Conservation (phyloP, 495 filamentous ascomycete species). For the Parmelia sp. region DNA sequence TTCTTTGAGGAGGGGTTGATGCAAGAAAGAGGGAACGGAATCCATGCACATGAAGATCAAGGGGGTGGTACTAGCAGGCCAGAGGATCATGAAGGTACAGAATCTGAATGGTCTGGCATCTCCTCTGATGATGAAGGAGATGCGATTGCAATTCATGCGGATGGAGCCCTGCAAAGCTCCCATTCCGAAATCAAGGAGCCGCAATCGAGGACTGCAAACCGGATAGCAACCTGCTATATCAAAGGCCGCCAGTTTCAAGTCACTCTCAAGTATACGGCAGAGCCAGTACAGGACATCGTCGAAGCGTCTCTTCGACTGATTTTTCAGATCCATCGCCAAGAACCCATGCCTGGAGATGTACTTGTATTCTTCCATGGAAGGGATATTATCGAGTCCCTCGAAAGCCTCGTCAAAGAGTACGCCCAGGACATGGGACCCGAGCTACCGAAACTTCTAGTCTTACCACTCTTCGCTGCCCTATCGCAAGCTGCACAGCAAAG, state of each 20-base stretch:
- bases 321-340: conserved; percentile 81
- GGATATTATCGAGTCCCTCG: conserved; percentile 80
- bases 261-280: conserved; percentile 65
- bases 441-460: conserved; percentile 64
- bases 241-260: conserved; percentile 88
- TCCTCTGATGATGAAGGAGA: conserved; percentile 18
- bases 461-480: conserved; percentile 69
- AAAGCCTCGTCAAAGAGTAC: conserved; percentile 75
- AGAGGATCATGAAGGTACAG: conserved; percentile 8
- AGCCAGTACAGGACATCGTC: conserved; percentile 75
- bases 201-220: background rate
- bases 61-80: background rate
- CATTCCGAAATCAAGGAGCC: background rate
- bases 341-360: conserved; percentile 89
- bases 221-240: conserved; percentile 59
- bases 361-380: conserved; percentile 91
- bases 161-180: background rate
- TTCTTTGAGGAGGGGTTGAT: conserved; percentile 59
- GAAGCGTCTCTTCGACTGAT: conserved; percentile 74
- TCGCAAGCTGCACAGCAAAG: conserved; percentile 74
- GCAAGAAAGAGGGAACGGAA: conserved; percentile 6
- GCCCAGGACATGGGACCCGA: conserved; percentile 60
- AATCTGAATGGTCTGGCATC: conserved; percentile 27
- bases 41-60: background rate
- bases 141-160: background rate